Conservation (phyloP, 495 filamentous ascomycete genomes). For the Penicillium arizonense region DNA sequence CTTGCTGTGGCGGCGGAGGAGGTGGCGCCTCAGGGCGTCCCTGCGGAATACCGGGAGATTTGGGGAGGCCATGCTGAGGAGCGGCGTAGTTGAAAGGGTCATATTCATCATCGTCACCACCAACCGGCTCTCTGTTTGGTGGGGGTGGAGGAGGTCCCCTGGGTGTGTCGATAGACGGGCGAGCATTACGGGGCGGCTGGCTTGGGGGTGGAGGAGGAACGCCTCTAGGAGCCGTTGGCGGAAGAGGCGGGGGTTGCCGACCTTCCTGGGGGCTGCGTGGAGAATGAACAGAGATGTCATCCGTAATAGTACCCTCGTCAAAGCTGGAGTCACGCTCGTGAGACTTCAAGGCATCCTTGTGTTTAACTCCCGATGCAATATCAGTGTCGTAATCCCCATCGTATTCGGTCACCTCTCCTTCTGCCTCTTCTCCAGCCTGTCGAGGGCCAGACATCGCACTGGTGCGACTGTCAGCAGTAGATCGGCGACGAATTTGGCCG, state of each 20-base stretch:
- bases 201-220: conserved; percentile 54
- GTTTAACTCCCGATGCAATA: conserved; percentile 82
- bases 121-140: conserved; percentile 40
- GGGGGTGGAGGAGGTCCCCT: conserved; percentile 62
- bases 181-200: conserved; percentile 44
- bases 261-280: conserved; percentile 46
- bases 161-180: conserved; percentile 67
- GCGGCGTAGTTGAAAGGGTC: conserved; percentile 69
- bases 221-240: conserved; percentile 49
- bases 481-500: conserved; percentile 54
- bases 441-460: conserved; percentile 38
- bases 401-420: conserved; percentile 87
- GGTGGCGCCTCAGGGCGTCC: conserved; percentile 31
- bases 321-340: conserved; percentile 76
- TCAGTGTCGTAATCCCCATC: conserved; percentile 99
- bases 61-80: conserved; percentile 40
- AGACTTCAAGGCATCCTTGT: conserved; percentile 87
- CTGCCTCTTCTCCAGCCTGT: conserved; percentile 58
- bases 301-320: conserved; percentile 54
- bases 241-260: conserved; percentile 59
- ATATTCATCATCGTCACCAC: conserved; percentile 64
- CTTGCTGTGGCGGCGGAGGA: conserved; percentile 29
- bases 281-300: conserved; percentile 50
- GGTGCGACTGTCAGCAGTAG: conserved; percentile 54
- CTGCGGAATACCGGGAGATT: conserved; percentile 14